Base-by-base conservation (phyloP, 352 stramenopile genomes). In the Pythium diclinum region DNA sequence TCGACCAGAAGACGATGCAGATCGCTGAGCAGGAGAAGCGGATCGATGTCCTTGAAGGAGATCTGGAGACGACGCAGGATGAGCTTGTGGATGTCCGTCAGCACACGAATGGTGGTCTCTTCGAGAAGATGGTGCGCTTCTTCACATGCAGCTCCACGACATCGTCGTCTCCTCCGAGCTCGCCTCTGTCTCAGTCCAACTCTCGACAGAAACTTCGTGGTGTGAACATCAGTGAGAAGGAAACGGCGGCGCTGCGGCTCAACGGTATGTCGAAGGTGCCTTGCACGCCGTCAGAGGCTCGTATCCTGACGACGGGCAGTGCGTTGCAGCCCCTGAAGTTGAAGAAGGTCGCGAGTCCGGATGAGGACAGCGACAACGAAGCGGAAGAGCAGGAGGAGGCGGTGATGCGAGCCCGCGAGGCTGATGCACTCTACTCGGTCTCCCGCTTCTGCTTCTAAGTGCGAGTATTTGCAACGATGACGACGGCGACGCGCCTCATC, bases 91-190 rank as follows among this genome's bases (percentile, higher is more conserved):
- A 88, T 16, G 60, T 88, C 21, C 78, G 78, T 2, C 73, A 88
- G 58, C 73, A 77, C 28, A 33, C 68, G 19, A 72, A 48, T 7
- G 67, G 56, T 3, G 69, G 72, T 4, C 57, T 93, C 0, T 64
- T 93, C 14, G 84, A 92, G 73, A 84, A 85, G 21, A 74, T 88
- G 28, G 86, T 95, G 48, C 82, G 84, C n/a, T 95, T 95, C 56
- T 91, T 95, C 63, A 95, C 86, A 9, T 95, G 86, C 76, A 93
- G 28, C 75, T 80, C 23, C 28, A 61, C 56, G 32, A 19, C 62
- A 36, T 53, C 57, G 46, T 78, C 78, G 58, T 76, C 78, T 0
- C 73, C 74, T 3, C 73, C 81, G 0, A 71, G 68, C 30, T 84
- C 77, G n/a, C 75, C 82, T 42, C 69, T 70, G 44, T 55, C 56